Percentiles rank a stretch among this genome's conserved stretches.
Evolutionary conservation across 2,329 filamentous ascomycete genomes (phyloP).

Genomic region (Cryphonectria nitschkei): DNA sequence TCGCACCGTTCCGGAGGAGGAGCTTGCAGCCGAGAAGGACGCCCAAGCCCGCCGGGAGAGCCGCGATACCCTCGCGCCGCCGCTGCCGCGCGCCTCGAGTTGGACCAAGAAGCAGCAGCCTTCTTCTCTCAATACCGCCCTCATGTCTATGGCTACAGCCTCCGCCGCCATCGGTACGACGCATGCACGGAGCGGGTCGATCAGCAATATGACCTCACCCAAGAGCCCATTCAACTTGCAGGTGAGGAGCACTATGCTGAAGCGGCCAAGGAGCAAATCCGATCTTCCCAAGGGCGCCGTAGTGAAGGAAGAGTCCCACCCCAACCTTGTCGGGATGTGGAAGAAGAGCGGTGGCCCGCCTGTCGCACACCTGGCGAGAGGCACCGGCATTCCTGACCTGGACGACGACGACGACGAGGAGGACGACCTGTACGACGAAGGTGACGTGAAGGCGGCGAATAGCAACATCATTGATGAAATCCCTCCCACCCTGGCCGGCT

Average conservation of each 20-base stretch:
- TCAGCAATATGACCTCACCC: conserved; percentile 59
- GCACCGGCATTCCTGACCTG: conserved; percentile 35
- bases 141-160: conserved; percentile 58
- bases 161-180: conserved; percentile 60
- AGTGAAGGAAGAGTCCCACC: conserved; percentile 42
- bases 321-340: conserved; percentile 54
- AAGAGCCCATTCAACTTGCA: conserved; percentile 54
- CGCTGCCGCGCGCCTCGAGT: conserved; percentile 51
- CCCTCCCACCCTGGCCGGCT: conserved; percentile 74
- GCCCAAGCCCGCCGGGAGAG: conserved; percentile 42
- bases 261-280: conserved; percentile 60
- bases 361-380: conserved; percentile 50
- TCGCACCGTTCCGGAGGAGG: conserved; percentile 46
- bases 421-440: conserved; percentile 58
- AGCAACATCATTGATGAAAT: conserved; percentile 68
- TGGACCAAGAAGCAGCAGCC: conserved; percentile 55
- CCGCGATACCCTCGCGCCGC: conserved; percentile 55
- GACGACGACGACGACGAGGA: conserved; percentile 51
- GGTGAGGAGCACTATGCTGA: conserved; percentile 51
- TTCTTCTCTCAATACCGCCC: conserved; percentile 62
- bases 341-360: conserved; percentile 59
- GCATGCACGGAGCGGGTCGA: conserved; percentile 63
- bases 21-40: conserved; percentile 36
- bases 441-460: conserved; percentile 64
- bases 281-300: conserved; percentile 49